Base-by-base conservation (phyloP, 73 alveolate genomes). In the Uronychia binucleata region DNA sequence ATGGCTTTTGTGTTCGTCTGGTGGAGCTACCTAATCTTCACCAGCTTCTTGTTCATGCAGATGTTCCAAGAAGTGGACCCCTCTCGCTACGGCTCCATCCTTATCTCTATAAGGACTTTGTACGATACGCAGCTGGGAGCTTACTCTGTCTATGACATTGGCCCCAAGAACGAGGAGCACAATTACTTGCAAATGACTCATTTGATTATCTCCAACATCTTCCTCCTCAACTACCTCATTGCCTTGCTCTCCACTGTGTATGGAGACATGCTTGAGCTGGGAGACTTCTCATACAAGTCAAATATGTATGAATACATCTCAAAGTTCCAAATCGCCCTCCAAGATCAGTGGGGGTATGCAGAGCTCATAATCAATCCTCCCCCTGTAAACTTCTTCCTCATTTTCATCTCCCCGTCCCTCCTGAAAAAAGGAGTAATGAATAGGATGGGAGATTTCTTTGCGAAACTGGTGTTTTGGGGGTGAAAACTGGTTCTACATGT, bases 241-340 rank as follows among this genome's bases (percentile, higher is more conserved):
- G 95, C 95, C 28, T 58, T 85, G 31, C 82, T 90, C 5, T 58
- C 77, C 28, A 90, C 92, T 26, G 92, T 90, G 14, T 90, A 79
- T 76, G 86, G 77, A 26, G 76, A 33, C 14, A 90, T 90, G 95
- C 11, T 46, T 1, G 67, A 79, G 59, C 59, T 79, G 60, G 95
- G 95, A 79, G 95, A 90, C 46, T 90, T 85, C 77, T 89, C 79
- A 26, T 57, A 86, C 59, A 90, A 79, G 29, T 83, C 84, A n/a
- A 77, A 90, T 85, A 46, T 80, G 80, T 90, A 90, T 57, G 87
- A 34, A 31, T 90, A 84, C 82, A 90, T 90, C 57, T 79, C 87
- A 13, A 85, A 80, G 28, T 90, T 85, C 58, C 79, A 84, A 83
- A 31, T 79, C n/a, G 92, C 93, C 0, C 76, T 85, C 1, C 60